Conservation (phyloP, 2,329 filamentous ascomycete species). For the Colletotrichum ledebouriae region DNA sequence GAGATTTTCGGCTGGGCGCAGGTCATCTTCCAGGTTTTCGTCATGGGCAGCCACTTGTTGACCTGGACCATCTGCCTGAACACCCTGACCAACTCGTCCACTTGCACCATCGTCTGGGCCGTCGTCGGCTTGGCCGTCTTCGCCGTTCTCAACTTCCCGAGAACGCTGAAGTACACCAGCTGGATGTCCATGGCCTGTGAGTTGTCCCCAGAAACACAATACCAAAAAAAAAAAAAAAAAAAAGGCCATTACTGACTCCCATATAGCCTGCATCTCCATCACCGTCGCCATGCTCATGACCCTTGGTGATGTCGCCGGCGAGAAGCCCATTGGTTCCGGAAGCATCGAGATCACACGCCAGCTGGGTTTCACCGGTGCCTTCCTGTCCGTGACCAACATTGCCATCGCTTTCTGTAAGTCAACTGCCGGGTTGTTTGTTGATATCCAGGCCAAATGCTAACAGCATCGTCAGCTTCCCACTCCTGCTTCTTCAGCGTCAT, state of each 20-base stretch:
- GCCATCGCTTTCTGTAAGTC: constrained; percentile 71
- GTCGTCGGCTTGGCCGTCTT: constrained; percentile 71
- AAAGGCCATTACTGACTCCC: not conserved
- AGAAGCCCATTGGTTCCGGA: constrained; percentile 53
- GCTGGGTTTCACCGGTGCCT: constrained; percentile 64
- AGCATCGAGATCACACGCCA: constrained; percentile 52
- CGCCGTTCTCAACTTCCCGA: constrained; percentile 69
- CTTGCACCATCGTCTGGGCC: constrained; percentile 75
- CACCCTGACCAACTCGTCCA: constrained; percentile 69
- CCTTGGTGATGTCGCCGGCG: constrained; percentile 71
- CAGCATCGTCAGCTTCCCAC: constrained; percentile 59
- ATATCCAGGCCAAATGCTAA: not conserved
- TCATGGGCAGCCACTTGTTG: constrained; percentile 78
- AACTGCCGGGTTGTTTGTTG: not conserved
- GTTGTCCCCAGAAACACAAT: constrained; percentile 16
- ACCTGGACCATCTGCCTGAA: constrained; percentile 78
- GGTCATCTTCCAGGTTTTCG: constrained; percentile 74
- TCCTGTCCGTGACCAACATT: constrained; percentile 73
- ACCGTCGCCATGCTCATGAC: constrained; percentile 72
- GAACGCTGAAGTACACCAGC: constrained; percentile 73
- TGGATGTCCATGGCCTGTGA: constrained; percentile 70
- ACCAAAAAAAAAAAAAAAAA: not conserved
- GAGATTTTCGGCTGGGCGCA: constrained; percentile 72
- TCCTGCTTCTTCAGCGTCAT: constrained; percentile 79
- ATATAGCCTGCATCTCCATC: constrained; percentile 69